phyloP scores from a whole-genome alignment of 805 yeast species.

The Candida multigemmis region DNA sequence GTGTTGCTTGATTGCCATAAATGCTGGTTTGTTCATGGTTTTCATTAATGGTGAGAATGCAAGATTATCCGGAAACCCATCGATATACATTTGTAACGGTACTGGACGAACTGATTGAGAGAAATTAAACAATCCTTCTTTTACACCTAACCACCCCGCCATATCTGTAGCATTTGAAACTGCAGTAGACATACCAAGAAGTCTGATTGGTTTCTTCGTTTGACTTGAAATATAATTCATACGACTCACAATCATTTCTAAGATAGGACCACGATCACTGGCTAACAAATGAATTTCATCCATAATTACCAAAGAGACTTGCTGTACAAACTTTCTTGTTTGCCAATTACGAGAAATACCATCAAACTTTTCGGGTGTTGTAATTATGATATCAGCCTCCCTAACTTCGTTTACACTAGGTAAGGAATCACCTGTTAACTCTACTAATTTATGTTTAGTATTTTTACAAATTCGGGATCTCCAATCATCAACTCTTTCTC shows the following conservation, averaged over 20 bases:
- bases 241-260: slow-evolving; percentile 85
- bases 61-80: slow-evolving; percentile 74
- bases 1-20: slow-evolving; percentile 85
- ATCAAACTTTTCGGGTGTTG: slow-evolving; percentile 83
- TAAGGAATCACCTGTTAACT: slow-evolving; percentile 74
- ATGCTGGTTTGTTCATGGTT: slow-evolving; percentile 84
- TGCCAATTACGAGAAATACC: slow-evolving; percentile 87
- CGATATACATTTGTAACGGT: slow-evolving; percentile 79
- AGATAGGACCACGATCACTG: slow-evolving; percentile 78
- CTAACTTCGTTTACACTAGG: slow-evolving; percentile 62
- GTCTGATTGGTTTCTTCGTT: slow-evolving; percentile 52
- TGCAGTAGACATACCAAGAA: slow-evolving; percentile 77
- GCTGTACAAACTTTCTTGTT: slow-evolving; percentile 65
- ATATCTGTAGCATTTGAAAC: slow-evolving; percentile 79
- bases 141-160: slow-evolving; percentile 78
- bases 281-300: slow-evolving; percentile 81
- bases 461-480: slow-evolving; percentile 38
- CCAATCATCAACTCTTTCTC: slow-evolving; percentile 84
- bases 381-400: slow-evolving; percentile 66
- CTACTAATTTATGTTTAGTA: slow-evolving; percentile 51
- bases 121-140: slow-evolving; percentile 68
- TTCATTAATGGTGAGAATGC: slow-evolving; percentile 82
- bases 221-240: slow-evolving; percentile 63
- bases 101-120: slow-evolving; percentile 81
- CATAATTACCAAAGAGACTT: slow-evolving; percentile 70